Evolutionary conservation across 2,329 filamentous ascomycete genomes (phyloP).

Genomic region (Dothistroma pini): DNA sequence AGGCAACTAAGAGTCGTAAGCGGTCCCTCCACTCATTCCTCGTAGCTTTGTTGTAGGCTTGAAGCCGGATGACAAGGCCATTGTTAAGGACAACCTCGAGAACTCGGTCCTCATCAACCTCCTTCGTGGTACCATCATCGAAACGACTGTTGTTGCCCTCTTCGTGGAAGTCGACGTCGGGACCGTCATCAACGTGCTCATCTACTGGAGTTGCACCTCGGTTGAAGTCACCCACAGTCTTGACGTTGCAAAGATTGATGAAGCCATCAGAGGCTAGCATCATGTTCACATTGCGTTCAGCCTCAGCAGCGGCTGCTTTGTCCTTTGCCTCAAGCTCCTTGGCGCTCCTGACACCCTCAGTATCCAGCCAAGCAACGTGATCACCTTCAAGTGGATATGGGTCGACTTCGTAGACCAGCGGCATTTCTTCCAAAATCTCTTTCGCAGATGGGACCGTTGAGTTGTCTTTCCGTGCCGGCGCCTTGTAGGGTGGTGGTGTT

Average conservation of each 20-base stretch:
- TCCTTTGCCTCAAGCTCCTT: conserved; percentile 52
- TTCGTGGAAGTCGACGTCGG: conserved; percentile 55
- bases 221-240: conserved; percentile 54
- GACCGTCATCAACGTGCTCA: conserved; percentile 49
- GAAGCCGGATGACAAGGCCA: conserved; percentile 57
- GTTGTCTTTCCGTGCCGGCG: conserved; percentile 41
- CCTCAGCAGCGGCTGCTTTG: conserved; percentile 57
- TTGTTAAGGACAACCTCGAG: conserved; percentile 62
- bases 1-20: conserved; percentile 54
- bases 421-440: conserved; percentile 55
- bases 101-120: conserved; percentile 55
- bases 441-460: conserved; percentile 51
- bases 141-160: conserved; percentile 24
- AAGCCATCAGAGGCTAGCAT: conserved; percentile 60
- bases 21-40: conserved; percentile 61
- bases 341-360: conserved; percentile 32
- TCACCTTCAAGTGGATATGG: conserved; percentile 55
- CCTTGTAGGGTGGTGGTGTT: conserved; percentile 52
- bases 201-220: conserved; percentile 53
- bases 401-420: conserved; percentile 58
- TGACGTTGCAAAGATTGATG: conserved; percentile 58
- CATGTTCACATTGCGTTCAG: conserved; percentile 56
- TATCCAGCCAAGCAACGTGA: conserved; percentile 55
- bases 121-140: conserved; percentile 52
- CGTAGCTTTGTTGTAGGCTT: conserved; percentile 53